These are phyloP conservation scores for Starmerella asiatica DNA, from an alignment of 805 yeast species.

Conservation along the genomic window DNA sequence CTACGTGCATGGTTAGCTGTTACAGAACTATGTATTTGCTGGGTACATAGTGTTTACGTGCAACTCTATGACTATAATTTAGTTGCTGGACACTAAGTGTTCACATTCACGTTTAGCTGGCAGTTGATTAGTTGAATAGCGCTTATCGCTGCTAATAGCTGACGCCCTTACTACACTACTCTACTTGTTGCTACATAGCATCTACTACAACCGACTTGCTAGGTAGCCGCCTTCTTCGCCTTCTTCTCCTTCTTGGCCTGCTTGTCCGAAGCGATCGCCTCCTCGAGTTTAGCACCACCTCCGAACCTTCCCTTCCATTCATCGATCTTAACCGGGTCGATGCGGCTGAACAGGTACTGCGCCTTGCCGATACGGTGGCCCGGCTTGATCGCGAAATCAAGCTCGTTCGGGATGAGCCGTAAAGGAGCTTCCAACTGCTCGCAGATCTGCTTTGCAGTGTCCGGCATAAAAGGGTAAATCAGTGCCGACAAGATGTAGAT, in stretches of 20 bases:
- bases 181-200: too few species aligned
- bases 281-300: conserved; percentile 38
- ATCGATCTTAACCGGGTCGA: conserved; percentile 76
- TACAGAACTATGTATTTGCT: too few species aligned
- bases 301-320: conserved; percentile 81
- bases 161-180: too few species aligned
- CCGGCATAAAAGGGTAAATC: conserved; percentile 84
- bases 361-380: conserved; percentile 89
- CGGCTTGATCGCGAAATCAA: conserved; percentile 50
- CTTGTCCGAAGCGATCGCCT: conserved; percentile 8
- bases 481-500: conserved; percentile 75
- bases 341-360: conserved; percentile 79
- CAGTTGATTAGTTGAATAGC: too few species aligned
- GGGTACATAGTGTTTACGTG: too few species aligned
- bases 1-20: too few species aligned
- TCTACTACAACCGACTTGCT: too few species aligned
- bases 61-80: too few species aligned
- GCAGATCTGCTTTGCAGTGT: conserved; percentile 52
- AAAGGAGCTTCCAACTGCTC: conserved; percentile 74
- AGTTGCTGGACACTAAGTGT: too few species aligned
- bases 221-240: conserved; percentile 14
- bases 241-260: conserved; percentile 10
- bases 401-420: conserved; percentile 61
- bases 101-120: too few species aligned
- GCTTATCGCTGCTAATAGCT: too few species aligned